A percentile compares a stretch with the other conserved stretches of the same genome.
These are phyloP conservation scores for Candida manassasensis DNA, from an alignment of 805 yeast genomes.

Conservation along the genomic window DNA sequence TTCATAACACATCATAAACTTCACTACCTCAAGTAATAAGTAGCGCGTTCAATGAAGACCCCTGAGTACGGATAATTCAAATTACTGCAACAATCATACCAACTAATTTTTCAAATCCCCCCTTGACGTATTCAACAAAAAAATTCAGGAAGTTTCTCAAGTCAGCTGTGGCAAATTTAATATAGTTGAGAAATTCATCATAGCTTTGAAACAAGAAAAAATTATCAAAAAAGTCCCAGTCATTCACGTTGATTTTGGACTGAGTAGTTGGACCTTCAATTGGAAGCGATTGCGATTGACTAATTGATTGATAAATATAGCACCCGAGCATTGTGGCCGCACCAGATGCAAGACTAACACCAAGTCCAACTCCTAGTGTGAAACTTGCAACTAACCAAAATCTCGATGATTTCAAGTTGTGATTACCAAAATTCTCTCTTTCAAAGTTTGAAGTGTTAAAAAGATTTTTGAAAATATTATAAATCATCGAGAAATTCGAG, in stretches of 20 bases:
- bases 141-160: conserved; percentile 5
- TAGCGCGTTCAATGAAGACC: neutral
- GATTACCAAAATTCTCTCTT: neutral
- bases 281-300: neutral
- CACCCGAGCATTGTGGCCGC: conserved; percentile 14
- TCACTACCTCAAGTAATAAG: neutral
- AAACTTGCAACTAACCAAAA: conserved; percentile 30
- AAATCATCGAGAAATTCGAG: conserved; percentile 15
- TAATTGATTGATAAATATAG: conserved; percentile 5
- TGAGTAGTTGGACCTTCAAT: neutral
- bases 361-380: conserved; percentile 35
- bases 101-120: conserved; percentile 22
- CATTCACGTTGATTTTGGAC: neutral
- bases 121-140: conserved; percentile 16
- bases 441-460: neutral
- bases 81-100: conserved; percentile 6
- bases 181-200: neutral
- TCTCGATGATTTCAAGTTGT: conserved; percentile 4
- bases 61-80: neutral
- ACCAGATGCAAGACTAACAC: conserved; percentile 24
- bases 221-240: conserved; percentile 1
- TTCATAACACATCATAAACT: neutral
- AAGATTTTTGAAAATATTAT: conserved; percentile 12
- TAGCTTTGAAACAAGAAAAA: neutral
- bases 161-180: conserved; percentile 1